phyloP scores from a whole-genome alignment of 257 asterid species.

The Prunella vulgaris region DNA sequence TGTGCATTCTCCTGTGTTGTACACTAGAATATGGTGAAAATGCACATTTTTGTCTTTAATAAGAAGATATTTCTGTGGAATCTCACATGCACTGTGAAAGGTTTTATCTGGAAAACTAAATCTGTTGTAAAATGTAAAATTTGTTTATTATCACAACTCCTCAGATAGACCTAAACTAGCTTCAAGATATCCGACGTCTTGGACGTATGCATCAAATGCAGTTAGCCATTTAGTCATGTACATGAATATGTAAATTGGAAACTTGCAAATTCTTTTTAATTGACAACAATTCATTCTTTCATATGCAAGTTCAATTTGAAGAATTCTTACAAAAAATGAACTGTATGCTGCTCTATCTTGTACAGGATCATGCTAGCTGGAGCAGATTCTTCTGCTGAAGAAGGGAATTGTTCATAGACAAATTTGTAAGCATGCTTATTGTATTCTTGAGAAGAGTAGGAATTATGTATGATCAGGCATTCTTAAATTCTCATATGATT shows the following conservation, averaged over 20 bases:
- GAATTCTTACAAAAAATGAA: not conserved
- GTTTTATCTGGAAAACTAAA: not conserved
- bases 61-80: conserved; percentile 10
- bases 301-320: not conserved
- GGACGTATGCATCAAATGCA: not conserved
- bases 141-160: not conserved
- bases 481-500: conserved; percentile 45
- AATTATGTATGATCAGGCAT: conserved; percentile 28
- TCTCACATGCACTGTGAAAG: not conserved
- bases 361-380: not conserved
- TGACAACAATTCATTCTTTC: conserved; percentile 1
- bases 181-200: not conserved
- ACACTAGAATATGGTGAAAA: not conserved
- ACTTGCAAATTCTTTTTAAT: not conserved
- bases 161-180: not conserved
- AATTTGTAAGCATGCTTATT: conserved; percentile 12
- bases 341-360: conserved; percentile 3
- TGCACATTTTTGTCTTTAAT: conserved; percentile 5
- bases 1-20: conserved; percentile 8
- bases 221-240: not conserved
- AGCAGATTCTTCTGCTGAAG: not conserved
- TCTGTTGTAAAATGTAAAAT: not conserved
- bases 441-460: not conserved
- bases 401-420: not conserved
- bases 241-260: not conserved